Conservation (phyloP, 2,329 filamentous ascomycete species). For the Aspergillus ruber region DNA sequence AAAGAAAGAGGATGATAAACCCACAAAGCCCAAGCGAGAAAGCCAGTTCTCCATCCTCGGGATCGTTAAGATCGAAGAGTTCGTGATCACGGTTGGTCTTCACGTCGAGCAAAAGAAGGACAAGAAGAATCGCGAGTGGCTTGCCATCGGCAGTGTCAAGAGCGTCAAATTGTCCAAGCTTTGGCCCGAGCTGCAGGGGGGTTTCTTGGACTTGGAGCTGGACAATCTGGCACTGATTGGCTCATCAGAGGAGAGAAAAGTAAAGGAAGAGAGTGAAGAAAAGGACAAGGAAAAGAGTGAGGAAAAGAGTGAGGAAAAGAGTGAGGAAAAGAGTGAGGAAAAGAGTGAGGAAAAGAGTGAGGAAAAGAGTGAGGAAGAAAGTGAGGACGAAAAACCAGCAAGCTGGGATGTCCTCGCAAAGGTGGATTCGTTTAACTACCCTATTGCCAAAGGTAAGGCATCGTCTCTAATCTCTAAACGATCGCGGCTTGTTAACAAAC, state of each 20-base stretch:
- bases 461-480: neutral
- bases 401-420: neutral
- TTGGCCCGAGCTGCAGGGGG: neutral
- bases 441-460: neutral
- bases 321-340: neutral
- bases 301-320: neutral
- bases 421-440: neutral
- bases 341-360: neutral
- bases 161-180: neutral
- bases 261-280: neutral
- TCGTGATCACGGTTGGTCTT: neutral
- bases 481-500: neutral
- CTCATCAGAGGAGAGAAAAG: neutral
- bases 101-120: neutral
- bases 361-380: neutral
- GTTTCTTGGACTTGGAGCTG: neutral
- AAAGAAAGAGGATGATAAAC: neutral
- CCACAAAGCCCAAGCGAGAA: neutral
- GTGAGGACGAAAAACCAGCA: neutral
- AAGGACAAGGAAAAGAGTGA: neutral
- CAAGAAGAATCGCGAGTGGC: neutral
- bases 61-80: neutral
- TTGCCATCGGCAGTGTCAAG: neutral
- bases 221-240: neutral
- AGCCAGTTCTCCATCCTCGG: neutral